A percentile compares a stretch with the other conserved stretches of the same genome.
phyloP scores from a whole-genome alignment of 495 filamentous ascomycete genomes.

The Aspergillus cristatus region DNA sequence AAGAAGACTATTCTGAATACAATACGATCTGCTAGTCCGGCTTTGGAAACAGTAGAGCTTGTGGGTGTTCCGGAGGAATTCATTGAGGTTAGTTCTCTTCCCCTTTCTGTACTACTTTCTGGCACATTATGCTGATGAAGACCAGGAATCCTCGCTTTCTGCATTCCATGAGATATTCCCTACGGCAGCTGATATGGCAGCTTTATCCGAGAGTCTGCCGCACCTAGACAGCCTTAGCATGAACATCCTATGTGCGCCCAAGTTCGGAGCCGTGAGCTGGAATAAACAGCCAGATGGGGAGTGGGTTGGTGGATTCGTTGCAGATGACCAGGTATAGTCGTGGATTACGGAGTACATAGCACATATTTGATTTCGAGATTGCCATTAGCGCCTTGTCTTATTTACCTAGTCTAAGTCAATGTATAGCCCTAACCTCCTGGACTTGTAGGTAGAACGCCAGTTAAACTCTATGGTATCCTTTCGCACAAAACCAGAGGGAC shows the following conservation, averaged over 20 bases:
- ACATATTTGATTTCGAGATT: no score
- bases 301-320: constrained; percentile 1
- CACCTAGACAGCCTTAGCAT: constrained; percentile 4
- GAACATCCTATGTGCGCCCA: constrained; percentile 1
- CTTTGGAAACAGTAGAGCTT: constrained; percentile 5
- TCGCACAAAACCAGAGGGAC: no score
- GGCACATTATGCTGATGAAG: background rate
- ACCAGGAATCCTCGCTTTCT: background rate
- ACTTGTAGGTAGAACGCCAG: no score
- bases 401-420: no score
- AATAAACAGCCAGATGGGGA: background rate
- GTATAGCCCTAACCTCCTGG: no score
- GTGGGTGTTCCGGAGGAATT: constrained; percentile 3
- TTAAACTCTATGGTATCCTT: no score
- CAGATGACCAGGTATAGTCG: no score
- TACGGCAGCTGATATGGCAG: background rate
- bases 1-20: background rate
- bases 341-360: no score
- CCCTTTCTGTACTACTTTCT: background rate
- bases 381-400: no score
- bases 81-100: background rate
- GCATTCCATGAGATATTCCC: background rate
- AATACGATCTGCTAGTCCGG: background rate
- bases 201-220: background rate
- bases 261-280: constrained; percentile 1